Evolutionary conservation across 2,329 filamentous ascomycete genomes (phyloP).

Genomic region (Fusarium sacchari): DNA sequence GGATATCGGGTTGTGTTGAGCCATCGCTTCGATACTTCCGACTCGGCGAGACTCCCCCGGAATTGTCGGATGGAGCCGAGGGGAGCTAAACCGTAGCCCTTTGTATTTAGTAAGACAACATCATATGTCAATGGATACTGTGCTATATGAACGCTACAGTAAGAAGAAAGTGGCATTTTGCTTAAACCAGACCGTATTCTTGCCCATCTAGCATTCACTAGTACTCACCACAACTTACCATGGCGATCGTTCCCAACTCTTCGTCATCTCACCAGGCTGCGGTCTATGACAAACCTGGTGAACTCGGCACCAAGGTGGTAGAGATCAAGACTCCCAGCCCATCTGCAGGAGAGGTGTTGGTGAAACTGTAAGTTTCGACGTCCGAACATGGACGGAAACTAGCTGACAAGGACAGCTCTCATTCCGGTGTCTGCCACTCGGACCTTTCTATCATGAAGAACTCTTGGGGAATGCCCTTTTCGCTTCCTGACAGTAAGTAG

Average conservation of each 20-base stretch:
- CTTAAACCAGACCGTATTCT: rapidly evolving
- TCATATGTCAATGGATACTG: not conserved
- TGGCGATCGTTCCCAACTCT: not conserved
- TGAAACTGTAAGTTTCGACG: not conserved
- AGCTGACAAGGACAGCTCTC: not conserved
- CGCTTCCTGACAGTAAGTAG: not conserved
- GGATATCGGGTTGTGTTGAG: rapidly evolving
- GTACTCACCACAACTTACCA: not conserved
- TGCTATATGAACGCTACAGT: too few species aligned
- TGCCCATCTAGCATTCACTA: not conserved
- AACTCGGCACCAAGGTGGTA: not conserved
- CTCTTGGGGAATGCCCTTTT: not conserved
- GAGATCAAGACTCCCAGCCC: not conserved
- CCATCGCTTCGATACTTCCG: not conserved
- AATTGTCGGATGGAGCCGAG: not conserved
- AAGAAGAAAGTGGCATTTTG: not conserved
- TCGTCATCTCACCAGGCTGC: not conserved
- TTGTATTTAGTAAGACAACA: not conserved
- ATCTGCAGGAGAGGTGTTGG: not conserved
- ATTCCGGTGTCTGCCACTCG: not conserved
- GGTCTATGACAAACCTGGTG: not conserved
- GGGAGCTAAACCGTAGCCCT: not conserved
- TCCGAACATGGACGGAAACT: rapidly evolving
- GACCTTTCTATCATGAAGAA: not conserved
- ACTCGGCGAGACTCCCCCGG: not conserved